Evolutionary conservation across 768 basidiomycete genomes (phyloP), one percentile per base, ranked within the genome.

Genomic region (Tremella yokohamensis): DNA sequence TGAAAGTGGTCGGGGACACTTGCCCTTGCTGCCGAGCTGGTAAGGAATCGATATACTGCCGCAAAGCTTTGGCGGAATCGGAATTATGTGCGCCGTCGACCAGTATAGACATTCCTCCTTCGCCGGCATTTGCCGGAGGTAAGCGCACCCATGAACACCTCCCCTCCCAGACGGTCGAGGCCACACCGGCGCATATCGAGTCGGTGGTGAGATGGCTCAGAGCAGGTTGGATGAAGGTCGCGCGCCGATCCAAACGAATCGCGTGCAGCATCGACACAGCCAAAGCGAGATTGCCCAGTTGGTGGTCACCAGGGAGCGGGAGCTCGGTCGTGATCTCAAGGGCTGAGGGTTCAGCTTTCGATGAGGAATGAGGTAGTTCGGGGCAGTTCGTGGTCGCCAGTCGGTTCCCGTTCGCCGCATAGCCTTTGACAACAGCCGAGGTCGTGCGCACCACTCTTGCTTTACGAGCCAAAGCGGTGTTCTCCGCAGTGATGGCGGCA

Each of bases 71-170:
- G 0, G 90, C 82, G 0, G 90, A 90, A 6, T 89, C 85, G 7
- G 85, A 78, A 72, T 98, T 99, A 75, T 98, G 96, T 0, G 96
- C 94, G 2, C 96, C 96, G 69, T 99, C 96, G 3, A 86, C 87
- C 11, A 98, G 81, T 12, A 93, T 40, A 12, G 66, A 62, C 29
- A 34, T 34, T 34, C 29, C 29, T 34, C 11, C 6, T 9, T 49
- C 60, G 84, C 83, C 15, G 9, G 48, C n/a, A 13, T 38, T 52
- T 18, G 34, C n/a, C 26, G 24, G 6, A 16, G 11, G 40, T 19
- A 48, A 18, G 49, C 7, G 39, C 45, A 77, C 22, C 79, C 79
- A 96, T 0, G 87, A 87, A 12, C 97, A 82, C 53, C 94, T 79
- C 3, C 94, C 94, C 11, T 84, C 84, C 93, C 94, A 99, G 38